phyloP scores from a whole-genome alignment of 257 asterid species.

The Capsicum pubescens region DNA sequence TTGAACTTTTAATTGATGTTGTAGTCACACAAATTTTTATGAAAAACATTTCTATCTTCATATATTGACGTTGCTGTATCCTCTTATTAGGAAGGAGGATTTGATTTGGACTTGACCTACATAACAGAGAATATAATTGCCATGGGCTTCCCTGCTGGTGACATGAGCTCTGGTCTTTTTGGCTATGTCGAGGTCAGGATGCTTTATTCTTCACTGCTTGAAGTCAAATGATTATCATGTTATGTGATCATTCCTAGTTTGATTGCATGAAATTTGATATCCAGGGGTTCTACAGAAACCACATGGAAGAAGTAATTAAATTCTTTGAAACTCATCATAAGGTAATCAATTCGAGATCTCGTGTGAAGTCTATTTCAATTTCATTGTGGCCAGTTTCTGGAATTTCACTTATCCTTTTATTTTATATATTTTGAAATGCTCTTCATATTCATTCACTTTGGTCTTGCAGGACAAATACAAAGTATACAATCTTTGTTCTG shows the following conservation, averaged over 20 bases:
- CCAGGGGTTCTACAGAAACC: conserved; percentile 96
- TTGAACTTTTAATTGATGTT: background rate
- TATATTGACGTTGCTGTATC: conserved; percentile 32
- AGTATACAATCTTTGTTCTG: conserved; percentile 98
- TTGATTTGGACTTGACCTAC: conserved; percentile 98
- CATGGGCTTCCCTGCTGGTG: conserved; percentile 99
- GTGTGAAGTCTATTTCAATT: conserved; percentile 15
- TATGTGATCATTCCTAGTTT: conserved; percentile 31
- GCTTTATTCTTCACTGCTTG: conserved; percentile 22
- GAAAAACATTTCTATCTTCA: background rate
- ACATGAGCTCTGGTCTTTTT: conserved; percentile 96
- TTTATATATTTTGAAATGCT: conserved; percentile 16
- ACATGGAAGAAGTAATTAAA: conserved; percentile 98
- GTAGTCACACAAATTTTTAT: background rate
- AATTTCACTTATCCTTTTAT: conserved; percentile 6
- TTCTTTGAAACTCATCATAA: conserved; percentile 96
- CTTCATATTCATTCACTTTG: conserved; percentile 33
- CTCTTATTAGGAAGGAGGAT: conserved; percentile 90
- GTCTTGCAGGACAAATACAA: conserved; percentile 88
- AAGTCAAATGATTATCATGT: conserved; percentile 16
- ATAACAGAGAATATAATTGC: conserved; percentile 99
- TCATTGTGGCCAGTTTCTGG: conserved; percentile 15
- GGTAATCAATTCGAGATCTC: conserved; percentile 49
- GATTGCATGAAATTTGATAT: conserved; percentile 40
- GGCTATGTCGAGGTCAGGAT: conserved; percentile 93